phyloP scores from a whole-genome alignment of 306 rosid genomes.

The Echinosophora koreensis region DNA sequence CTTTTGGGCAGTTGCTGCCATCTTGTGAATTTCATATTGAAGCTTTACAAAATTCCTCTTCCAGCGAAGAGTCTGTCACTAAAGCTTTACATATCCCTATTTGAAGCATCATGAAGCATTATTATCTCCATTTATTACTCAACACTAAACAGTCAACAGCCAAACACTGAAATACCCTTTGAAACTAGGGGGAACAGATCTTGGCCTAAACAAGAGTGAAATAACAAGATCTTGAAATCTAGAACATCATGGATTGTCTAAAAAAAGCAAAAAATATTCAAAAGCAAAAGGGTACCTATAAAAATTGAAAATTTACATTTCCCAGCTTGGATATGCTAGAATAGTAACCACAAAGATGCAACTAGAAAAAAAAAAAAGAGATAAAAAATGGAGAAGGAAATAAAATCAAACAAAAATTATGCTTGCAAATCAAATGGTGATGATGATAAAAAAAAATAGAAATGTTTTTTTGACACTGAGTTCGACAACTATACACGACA shows the following conservation, averaged over 20 bases:
- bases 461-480: too few species aligned
- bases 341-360: conserved; percentile 11
- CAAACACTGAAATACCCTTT: conserved; percentile 14
- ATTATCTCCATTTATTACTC: too few species aligned
- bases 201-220: conserved; percentile 10
- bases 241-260: conserved; percentile 36
- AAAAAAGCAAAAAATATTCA: background rate
- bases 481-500: too few species aligned
- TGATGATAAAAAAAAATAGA: too few species aligned
- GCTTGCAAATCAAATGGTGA: conserved; percentile 53
- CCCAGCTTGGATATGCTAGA: conserved; percentile 52
- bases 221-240: conserved; percentile 38
- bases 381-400: background rate
- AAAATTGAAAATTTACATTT: conserved; percentile 27
- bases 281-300: conserved; percentile 24
- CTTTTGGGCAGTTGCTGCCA: too few species aligned
- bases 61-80: too few species aligned
- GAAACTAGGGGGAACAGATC: conserved; percentile 42
- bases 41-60: too few species aligned
- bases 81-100: too few species aligned
- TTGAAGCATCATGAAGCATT: too few species aligned
- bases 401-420: conserved; percentile 33
- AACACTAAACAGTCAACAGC: too few species aligned
- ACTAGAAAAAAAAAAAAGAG: background rate
- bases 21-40: too few species aligned